Evolutionary conservation across 2,329 filamentous ascomycete genomes (phyloP), one percentile per base, ranked within the genome.

Genomic region (Trichoderma breve): DNA sequence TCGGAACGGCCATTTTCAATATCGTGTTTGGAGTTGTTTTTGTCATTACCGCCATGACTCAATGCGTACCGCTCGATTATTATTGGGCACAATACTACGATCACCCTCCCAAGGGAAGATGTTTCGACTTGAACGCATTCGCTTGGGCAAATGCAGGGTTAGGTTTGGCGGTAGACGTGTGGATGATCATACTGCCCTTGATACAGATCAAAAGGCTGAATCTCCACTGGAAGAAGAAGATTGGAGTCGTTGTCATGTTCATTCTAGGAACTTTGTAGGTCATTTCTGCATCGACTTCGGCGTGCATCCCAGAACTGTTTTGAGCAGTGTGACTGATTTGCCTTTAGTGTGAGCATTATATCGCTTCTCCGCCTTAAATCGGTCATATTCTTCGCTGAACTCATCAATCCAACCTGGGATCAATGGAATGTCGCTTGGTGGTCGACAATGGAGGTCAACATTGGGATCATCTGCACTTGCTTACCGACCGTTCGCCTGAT

Each of bases 21-120:
- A 73, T 73, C 1, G 43, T 78, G 1, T 80, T 76, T 26, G 80
- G 80, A 1, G 34, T 79, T 1, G 71, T 76, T 0, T 85, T 83
- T 57, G 68, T 79, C 1, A 65, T 83, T 2, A 73, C 78, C 3
- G 78, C 75, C 6, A 75, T 82, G 2, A 80, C 83, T 11, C 80
- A 84, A 47, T 84, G 83, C 65, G 76, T 75, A 1, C 84, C 84
- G 0, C 75, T 85, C 1, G 72, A 72, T 3, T 84, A 78, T 55
- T 82, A 81, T 71, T 86, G 84, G 84, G 76, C 73, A 0, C 77
- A 77, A 6, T 86, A 83, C 83, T 81, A 83, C 18, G 81, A 81
- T 0, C 77, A 82, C 24, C 79, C 58, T 21, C 58, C 81, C 4
- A 43, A 75, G 0, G 85, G 85, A 2, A 76, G 64, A 4, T 86